A percentile compares a stretch with the other conserved stretches of the same genome.
These are phyloP conservation scores for Cnidoscolus chayamansa DNA, from an alignment of 441 rosid genomes.

Conservation along the genomic window DNA sequence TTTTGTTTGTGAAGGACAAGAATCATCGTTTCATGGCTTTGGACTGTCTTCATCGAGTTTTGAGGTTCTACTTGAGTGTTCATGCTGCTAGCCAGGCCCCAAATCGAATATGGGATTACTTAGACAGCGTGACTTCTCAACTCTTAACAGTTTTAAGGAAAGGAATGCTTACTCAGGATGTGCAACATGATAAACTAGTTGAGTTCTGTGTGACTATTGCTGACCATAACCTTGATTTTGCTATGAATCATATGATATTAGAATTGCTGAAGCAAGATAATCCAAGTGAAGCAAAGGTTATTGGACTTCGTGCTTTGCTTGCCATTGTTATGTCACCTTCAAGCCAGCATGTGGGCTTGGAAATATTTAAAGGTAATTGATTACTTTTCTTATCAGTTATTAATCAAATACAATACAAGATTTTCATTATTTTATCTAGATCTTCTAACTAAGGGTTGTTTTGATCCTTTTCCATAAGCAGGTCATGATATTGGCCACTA, in stretches of 20 bases:
- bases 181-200: conserved; percentile 96
- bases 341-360: conserved; percentile 83
- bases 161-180: conserved; percentile 97
- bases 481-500: conserved; percentile 89
- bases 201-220: conserved; percentile 97
- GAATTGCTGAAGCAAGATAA: conserved; percentile 97
- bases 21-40: conserved; percentile 97
- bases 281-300: conserved; percentile 95
- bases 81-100: conserved; percentile 92
- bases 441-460: conserved; percentile 6
- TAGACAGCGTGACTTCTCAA: conserved; percentile 98
- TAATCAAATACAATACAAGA: conserved; percentile 6
- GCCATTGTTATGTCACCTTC: conserved; percentile 93
- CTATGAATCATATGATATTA: conserved; percentile 98
- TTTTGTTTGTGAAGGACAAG: conserved; percentile 68
- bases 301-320: conserved; percentile 97
- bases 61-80: conserved; percentile 94
- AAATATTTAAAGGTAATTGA: conserved; percentile 76
- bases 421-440: background rate
- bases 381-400: conserved; percentile 18
- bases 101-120: conserved; percentile 95
- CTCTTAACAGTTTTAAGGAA: conserved; percentile 82
- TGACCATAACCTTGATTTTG: conserved; percentile 98
- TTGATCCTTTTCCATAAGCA: conserved; percentile 36
- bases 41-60: conserved; percentile 96